phyloP scores from a whole-genome alignment of 345 rosid species.

The Chamaenerion angustifolium region DNA sequence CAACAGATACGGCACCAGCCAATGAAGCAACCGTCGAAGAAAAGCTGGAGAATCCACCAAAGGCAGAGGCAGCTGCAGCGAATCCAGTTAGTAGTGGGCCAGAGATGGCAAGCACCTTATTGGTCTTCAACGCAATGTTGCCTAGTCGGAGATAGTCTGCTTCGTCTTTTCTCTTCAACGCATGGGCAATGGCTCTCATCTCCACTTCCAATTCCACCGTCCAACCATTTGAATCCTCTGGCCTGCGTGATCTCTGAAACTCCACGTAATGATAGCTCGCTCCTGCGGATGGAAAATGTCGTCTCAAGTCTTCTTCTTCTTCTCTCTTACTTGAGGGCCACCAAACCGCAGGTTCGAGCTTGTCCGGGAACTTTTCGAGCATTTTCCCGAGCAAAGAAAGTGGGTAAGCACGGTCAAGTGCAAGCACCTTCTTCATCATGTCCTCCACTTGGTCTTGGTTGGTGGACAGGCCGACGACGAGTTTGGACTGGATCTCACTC shows the following conservation, averaged over 20 bases:
- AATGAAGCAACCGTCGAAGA: slow-evolving; percentile 13
- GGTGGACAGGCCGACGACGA: background rate
- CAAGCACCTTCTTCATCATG: slow-evolving; percentile 22
- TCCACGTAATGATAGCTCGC: background rate
- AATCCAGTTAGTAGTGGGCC: slow-evolving; percentile 27
- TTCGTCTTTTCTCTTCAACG: slow-evolving; percentile 17
- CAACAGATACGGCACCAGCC: slow-evolving; percentile 17
- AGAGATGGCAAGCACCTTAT: slow-evolving; percentile 25
- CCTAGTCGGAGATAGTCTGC: slow-evolving; percentile 28
- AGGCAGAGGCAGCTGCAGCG: slow-evolving; percentile 21
- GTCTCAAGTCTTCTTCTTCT: background rate
- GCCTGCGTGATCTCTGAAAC: background rate
- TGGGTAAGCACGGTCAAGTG: slow-evolving; percentile 32
- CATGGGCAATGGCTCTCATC: slow-evolving; percentile 20
- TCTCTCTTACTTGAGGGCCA: slow-evolving; percentile 8
- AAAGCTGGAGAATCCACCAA: slow-evolving; percentile 3
- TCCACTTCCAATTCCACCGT: slow-evolving; percentile 15
- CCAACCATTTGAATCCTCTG: slow-evolving; percentile 12
- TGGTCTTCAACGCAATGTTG: slow-evolving; percentile 16
- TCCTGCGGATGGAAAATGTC: background rate
- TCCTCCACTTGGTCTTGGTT: slow-evolving; percentile 6
- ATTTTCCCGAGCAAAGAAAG: slow-evolving; percentile 21
- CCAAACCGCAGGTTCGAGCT: slow-evolving; percentile 20
- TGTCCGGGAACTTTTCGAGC: slow-evolving; percentile 21
- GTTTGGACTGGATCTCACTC: slow-evolving; percentile 1